Evolutionary conservation across 495 filamentous ascomycete genomes (phyloP), one percentile per base, ranked within the genome.

Genomic region (Penicillium ucsense): DNA sequence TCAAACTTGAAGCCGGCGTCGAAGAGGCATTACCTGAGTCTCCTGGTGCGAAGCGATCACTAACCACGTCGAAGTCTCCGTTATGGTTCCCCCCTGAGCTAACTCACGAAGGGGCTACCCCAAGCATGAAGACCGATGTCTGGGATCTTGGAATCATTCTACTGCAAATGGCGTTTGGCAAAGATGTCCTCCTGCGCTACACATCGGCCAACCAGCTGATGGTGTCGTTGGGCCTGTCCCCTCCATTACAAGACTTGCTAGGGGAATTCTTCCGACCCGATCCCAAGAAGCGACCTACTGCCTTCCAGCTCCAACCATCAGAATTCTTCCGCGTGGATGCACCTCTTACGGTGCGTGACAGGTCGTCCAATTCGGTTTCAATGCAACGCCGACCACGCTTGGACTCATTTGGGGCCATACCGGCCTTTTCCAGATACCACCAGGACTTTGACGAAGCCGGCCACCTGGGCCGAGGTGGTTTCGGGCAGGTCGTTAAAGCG

Each of bases 401-500:
- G 6, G 76, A 77, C 44, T 79, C 76, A 5, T 59, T 66, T 41
- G 60, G 59, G 12, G 59, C 60, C 5, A 46, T 69, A 29, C 63
- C 64, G 4, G 51, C 63, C 3, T 72, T 76, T 30, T 91, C 88
- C 1, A 76, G 89, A 38, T 98, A 96, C 57, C 73, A 72, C 32
- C 83, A 84, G 56, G 94, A 97, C 55, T 98, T 94, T 59, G 82
- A 86, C 20, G 91, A 97, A 64, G 80, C 87, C 49, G 89, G 88
- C 11, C 80, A 84, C 3, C 71, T 98, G 12, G 92, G 94, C 29
- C 92, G 88, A 65, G 92, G 92, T 10, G 94, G 91, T 2, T 98
- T 94, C 64, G 92, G 94, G 31, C 86, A 96, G 67, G 92, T 98
- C n/a, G 89, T 98, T 38, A 89, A 91, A 61, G 91, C 92, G 5